Evolutionary conservation across 257 asterid genomes (phyloP).

Genomic region (Vinca minor): DNA sequence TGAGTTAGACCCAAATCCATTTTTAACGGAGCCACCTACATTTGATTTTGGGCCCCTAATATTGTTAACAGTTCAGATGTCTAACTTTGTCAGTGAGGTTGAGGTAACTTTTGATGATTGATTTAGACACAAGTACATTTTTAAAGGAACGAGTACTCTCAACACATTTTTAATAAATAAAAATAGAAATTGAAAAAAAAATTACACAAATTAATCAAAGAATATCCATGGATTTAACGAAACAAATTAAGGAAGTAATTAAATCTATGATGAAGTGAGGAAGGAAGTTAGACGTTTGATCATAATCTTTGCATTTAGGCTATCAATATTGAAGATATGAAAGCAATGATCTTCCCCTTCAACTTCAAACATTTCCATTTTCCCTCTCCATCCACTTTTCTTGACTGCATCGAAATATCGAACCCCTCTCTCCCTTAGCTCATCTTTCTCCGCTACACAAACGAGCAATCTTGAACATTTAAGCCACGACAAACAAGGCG

Average conservation of each 20-base stretch:
- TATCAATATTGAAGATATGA: conserved; percentile 22
- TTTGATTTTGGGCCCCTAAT: too few species aligned
- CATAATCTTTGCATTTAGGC: conserved; percentile 29
- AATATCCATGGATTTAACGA: too few species aligned
- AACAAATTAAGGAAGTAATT: not conserved
- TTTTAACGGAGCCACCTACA: too few species aligned
- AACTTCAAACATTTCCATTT: conserved; percentile 38
- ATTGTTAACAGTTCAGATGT: too few species aligned
- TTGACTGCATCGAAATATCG: conserved; percentile 33
- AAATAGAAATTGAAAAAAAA: too few species aligned
- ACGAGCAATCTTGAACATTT: conserved; percentile 20
- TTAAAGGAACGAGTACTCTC: too few species aligned
- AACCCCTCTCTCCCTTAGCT: conserved; percentile 19
- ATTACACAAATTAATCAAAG: not conserved
- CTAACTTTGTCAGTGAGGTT: too few species aligned
- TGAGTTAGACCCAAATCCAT: too few species aligned
- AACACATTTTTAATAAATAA: too few species aligned
- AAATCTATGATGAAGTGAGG: conserved; percentile 12
- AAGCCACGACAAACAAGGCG: conserved; percentile 20
- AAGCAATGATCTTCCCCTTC: conserved; percentile 47
- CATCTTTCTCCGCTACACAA: conserved; percentile 26
- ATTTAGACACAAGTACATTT: too few species aligned
- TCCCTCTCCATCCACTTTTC: conserved; percentile 54
- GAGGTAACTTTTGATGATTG: too few species aligned
- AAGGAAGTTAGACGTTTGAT: conserved; percentile 31